Percentiles rank a stretch among this genome's conserved stretches.
Conservation (phyloP, 1,284 basidiomycete genomes). For the Inonotus obliquus region DNA sequence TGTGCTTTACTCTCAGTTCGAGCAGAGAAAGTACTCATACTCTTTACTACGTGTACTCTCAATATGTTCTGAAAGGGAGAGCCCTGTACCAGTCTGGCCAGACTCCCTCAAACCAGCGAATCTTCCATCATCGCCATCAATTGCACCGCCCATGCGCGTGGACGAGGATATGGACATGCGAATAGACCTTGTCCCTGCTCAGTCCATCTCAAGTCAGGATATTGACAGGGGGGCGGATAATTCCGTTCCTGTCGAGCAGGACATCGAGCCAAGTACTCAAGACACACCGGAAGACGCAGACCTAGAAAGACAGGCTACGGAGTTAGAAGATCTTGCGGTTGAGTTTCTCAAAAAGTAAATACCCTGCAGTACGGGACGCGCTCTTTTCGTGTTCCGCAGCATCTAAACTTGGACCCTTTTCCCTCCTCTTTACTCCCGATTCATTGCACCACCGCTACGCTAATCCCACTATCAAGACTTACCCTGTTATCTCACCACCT, state of each 20-base stretch:
- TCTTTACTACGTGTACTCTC: neutral
- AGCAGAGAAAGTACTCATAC: neutral
- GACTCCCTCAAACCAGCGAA: constrained; percentile 11
- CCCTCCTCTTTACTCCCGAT: neutral
- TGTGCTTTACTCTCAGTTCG: neutral
- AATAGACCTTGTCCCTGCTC: neutral
- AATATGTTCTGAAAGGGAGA: constrained; percentile 3
- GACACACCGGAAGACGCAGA: neutral
- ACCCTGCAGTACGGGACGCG: too few species aligned
- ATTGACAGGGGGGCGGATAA: too few species aligned
- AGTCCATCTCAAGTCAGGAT: too few species aligned
- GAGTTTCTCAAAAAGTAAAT: constrained; percentile 15
- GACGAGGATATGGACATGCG: neutral
- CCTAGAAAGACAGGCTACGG: constrained; percentile 2
- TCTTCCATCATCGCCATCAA: neutral
- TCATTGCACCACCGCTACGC: too few species aligned
- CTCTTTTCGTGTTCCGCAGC: too few species aligned
- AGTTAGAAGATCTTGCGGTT: constrained; percentile 14
- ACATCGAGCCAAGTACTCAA: too few species aligned
- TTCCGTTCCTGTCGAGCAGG: too few species aligned
- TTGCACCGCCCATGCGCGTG: neutral
- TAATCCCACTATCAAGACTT: too few species aligned
- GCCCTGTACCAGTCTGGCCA: constrained; percentile 14
- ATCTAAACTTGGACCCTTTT: too few species aligned
- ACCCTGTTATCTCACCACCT: too few species aligned